A percentile compares a stretch with the other conserved stretches of the same genome.
These are phyloP conservation scores for Phytomonas francai DNA, from an alignment of 208 protist genomes.

Conservation along the genomic window DNA sequence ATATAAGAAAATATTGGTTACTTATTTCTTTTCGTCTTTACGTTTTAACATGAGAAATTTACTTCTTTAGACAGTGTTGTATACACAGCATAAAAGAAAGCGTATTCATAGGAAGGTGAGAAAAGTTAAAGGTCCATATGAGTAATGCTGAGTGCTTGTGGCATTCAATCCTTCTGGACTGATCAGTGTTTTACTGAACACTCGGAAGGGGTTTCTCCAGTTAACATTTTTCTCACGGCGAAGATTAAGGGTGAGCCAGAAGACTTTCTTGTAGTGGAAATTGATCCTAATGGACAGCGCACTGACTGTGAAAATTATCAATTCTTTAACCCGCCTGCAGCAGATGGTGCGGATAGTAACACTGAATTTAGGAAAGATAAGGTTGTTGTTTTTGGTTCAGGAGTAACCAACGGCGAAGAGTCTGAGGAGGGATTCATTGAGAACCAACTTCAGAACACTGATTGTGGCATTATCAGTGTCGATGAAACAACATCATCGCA, in stretches of 20 bases:
- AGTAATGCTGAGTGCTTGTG: not conserved
- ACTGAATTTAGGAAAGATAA: not conserved
- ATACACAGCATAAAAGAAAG: not conserved
- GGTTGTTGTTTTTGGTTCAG: not conserved
- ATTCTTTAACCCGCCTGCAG: conserved; percentile 1
- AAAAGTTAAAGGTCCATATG: not conserved
- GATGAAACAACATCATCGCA: not conserved
- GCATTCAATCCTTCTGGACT: not conserved
- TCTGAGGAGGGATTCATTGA: not conserved
- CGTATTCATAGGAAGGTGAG: not conserved
- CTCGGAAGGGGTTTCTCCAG: not conserved
- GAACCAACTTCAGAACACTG: not conserved
- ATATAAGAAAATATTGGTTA: not conserved
- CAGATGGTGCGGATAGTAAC: not conserved
- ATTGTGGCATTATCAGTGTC: not conserved
- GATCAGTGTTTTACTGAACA: not conserved
- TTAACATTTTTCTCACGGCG: conserved; percentile 10
- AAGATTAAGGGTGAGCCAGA: conserved; percentile 44
- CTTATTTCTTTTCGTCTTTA: not conserved
- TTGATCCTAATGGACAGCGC: conserved; percentile 45
- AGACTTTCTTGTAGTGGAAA: conserved; percentile 75
- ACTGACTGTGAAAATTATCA: conserved; percentile 31
- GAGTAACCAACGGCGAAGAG: not conserved
- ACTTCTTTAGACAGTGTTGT: not conserved
- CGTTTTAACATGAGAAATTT: not conserved